phyloP scores from a whole-genome alignment of 2,329 filamentous ascomycete genomes.

The Pleomassaria siparia region DNA sequence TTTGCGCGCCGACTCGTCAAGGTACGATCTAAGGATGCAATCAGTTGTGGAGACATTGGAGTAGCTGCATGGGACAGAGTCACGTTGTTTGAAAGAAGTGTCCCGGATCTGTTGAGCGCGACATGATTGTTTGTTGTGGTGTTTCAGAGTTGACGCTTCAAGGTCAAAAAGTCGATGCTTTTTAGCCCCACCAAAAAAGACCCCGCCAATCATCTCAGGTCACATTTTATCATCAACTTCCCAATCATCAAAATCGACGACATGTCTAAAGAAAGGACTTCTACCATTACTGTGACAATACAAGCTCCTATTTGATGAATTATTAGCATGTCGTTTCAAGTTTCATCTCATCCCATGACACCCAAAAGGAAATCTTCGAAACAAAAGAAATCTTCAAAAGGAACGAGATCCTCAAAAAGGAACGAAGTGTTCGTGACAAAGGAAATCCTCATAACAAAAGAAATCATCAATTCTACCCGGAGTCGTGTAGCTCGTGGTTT shows the following conservation, averaged over 20 bases:
- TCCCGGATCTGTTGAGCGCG: constrained; percentile 60
- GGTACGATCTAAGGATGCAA: constrained; percentile 47
- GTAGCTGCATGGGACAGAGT: constrained; percentile 35
- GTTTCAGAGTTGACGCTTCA: constrained; percentile 3
- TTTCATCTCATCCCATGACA: constrained; percentile 6
- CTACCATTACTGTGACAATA: background rate
- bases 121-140: constrained; percentile 30
- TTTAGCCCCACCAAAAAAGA: background rate
- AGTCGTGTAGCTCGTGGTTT: constrained; percentile 12
- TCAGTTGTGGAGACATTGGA: constrained; percentile 19
- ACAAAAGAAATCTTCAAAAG: no score
- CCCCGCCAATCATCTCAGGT: constrained; percentile 6
- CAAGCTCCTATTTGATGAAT: no score
- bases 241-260: background rate
- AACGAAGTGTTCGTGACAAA: no score
- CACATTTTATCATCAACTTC: background rate
- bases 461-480: constrained; percentile 18
- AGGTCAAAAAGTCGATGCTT: background rate
- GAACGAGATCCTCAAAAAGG: no score
- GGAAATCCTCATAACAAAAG: constrained; percentile 12
- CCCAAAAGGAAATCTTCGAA: constrained; percentile 14
- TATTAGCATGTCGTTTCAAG: constrained; percentile 5
- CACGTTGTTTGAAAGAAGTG: constrained; percentile 95
- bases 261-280: background rate
- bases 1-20: constrained; percentile 60